Base-by-base conservation (phyloP, 176 grass and related monocot genomes). In the Triticum dicoccoides region DNA sequence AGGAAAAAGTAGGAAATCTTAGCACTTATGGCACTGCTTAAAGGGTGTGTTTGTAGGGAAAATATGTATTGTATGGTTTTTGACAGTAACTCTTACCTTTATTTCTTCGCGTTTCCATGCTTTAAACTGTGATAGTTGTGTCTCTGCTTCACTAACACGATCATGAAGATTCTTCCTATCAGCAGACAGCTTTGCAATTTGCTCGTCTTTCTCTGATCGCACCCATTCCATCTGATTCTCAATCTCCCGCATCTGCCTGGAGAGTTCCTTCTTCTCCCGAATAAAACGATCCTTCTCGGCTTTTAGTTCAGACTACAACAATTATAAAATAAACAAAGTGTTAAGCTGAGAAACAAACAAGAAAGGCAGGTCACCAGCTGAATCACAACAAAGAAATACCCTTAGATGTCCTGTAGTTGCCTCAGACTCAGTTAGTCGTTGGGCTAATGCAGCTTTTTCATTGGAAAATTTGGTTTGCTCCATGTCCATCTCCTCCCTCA, bases 201-300 rank as follows among this genome's bases (percentile, higher is more conserved):
- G 83, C 88, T 98, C 97, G 76, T 91, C 90, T 27, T 96, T 98
- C 86, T 98, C 97, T 72, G 97, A 91, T 88, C 89, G 90, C 81
- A 98, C 83, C 97, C 97, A 98, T 87, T 98, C 97, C 82, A 98
- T 79, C 80, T 98, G 97, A 77, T 87, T 94, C 62, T 98, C 94
- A 65, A 96, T 80, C 65, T 94, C 97, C 59, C 77, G 69, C 77
- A 83, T 94, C 80, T 98, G 84, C 47, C 91, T 90, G 15, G 86
- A 89, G 11, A 91, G 61, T 82, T 83, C 85, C 77, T 87, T 96
- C 82, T 90, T 98, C 54, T 98, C 97, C 15, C 82, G 80, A 73
- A 64, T 73, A 91, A 85, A 91, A 83, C 76, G 80, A 70, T 96
- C 89, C 72, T 61, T 91, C 78, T 98, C 97, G 59, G 87, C 88